These are phyloP conservation scores for Hypomontagnella submonticulosa DNA, from an alignment of 495 filamentous ascomycete genomes.

Conservation along the genomic window DNA sequence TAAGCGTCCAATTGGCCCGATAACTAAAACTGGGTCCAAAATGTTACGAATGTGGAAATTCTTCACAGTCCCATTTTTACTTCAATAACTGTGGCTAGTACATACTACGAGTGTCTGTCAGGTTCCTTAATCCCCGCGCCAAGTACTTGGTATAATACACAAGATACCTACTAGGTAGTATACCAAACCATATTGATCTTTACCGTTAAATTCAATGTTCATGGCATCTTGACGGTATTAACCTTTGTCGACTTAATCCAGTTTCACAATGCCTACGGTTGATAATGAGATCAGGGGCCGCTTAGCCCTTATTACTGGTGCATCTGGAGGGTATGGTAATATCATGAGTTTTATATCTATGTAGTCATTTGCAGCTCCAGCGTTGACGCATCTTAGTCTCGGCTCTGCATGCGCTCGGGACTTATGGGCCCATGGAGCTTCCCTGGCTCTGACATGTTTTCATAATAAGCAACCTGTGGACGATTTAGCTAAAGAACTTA, in stretches of 20 bases:
- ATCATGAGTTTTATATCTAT: neutral
- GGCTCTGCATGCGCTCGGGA: constrained; percentile 69
- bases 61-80: neutral
- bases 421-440: constrained; percentile 62
- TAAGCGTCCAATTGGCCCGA: constrained; percentile 46
- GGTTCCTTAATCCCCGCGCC: too few species aligned
- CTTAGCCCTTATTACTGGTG: constrained; percentile 72
- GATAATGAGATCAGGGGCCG: constrained; percentile 67
- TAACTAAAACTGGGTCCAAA: constrained; percentile 32
- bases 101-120: neutral
- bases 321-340: constrained; percentile 68
- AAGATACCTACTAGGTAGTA: too few species aligned
- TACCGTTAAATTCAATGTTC: neutral
- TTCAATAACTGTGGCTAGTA: constrained; percentile 13
- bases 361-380: constrained; percentile 3
- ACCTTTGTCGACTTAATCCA: neutral
- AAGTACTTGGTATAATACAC: too few species aligned
- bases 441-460: constrained; percentile 72
- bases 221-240: neutral
- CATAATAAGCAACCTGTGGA: constrained; percentile 60
- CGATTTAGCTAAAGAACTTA: constrained; percentile 54
- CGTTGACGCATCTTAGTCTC: constrained; percentile 57
- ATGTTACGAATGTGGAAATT: constrained; percentile 40
- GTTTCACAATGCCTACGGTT: constrained; percentile 39
- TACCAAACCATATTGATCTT: neutral